Evolutionary conservation across 768 basidiomycete species (phyloP).

Genomic region (Leucocoprinus leucothites): DNA sequence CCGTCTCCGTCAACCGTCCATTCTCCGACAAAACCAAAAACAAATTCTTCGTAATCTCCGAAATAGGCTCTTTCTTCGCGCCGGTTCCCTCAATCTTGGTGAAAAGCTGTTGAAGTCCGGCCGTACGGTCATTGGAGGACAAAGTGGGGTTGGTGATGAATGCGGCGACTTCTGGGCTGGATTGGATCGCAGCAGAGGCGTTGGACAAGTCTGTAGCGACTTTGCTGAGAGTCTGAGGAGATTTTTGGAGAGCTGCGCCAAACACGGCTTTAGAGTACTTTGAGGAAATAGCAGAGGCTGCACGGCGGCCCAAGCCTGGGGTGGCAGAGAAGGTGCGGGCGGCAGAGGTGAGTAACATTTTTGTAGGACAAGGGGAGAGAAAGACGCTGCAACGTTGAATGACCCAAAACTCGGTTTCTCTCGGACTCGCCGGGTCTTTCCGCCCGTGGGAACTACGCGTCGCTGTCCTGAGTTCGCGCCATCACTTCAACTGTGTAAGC

Average conservation of each 20-base stretch:
- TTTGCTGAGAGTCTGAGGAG: conserved; percentile 76
- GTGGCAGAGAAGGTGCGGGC: conserved; percentile 47
- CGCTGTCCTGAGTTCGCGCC: not conserved
- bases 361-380: conserved; percentile 18
- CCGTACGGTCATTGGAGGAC: conserved; percentile 68
- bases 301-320: conserved; percentile 59
- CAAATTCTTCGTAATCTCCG: conserved; percentile 90
- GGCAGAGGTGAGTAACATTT: conserved; percentile 56
- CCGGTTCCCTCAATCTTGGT: conserved; percentile 57
- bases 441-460: conserved; percentile 26
- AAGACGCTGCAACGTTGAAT: conserved; percentile 19
- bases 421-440: conserved; percentile 31
- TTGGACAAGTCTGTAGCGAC: conserved; percentile 81
- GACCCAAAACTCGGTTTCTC: conserved; percentile 30
- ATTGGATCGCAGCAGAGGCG: conserved; percentile 68
- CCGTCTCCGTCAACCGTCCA: conserved; percentile 81
- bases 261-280: conserved; percentile 87
- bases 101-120: conserved; percentile 67
- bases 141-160: conserved; percentile 93
- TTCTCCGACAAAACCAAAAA: conserved; percentile 90
- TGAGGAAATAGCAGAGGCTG: conserved; percentile 71
- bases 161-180: conserved; percentile 57
- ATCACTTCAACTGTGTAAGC: too few species aligned
- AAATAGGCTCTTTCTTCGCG: conserved; percentile 70
- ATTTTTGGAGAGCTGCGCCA: conserved; percentile 78